Evolutionary conservation across 116 monocot species (phyloP).

Genomic region (Zostera marina): DNA sequence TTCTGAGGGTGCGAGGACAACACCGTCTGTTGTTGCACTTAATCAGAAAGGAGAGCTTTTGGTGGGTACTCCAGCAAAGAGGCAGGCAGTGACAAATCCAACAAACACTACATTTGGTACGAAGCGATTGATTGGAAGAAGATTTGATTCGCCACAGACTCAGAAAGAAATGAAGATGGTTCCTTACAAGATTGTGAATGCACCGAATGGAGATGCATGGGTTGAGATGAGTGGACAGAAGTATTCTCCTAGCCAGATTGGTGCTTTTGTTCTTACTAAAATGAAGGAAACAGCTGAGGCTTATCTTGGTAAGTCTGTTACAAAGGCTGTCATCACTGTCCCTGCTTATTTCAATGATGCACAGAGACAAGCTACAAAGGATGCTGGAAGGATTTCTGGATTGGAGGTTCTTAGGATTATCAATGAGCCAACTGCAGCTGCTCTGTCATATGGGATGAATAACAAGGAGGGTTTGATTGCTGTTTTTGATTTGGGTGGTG

Average conservation of each 20-base stretch:
- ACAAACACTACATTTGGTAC: constrained; percentile 24
- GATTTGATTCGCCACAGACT: constrained; percentile 31
- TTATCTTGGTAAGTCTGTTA: constrained; percentile 30
- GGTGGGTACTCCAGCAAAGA: constrained; percentile 30
- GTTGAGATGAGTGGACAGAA: constrained; percentile 30
- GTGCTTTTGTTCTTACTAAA: constrained; percentile 35
- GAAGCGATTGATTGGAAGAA: constrained; percentile 22
- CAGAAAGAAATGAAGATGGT: constrained; percentile 40
- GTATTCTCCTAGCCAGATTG: constrained; percentile 36
- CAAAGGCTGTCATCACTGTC: constrained; percentile 36
- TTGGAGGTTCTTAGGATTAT: constrained; percentile 31
- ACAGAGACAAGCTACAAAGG: constrained; percentile 32
- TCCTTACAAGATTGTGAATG: constrained; percentile 31
- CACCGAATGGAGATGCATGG: constrained; percentile 36
- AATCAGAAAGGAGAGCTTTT: constrained; percentile 33
- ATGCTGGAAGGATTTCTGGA: constrained; percentile 34
- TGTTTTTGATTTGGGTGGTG: constrained; percentile 39
- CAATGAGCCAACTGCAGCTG: constrained; percentile 38
- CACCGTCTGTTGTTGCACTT: constrained; percentile 27
- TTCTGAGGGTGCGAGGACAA: constrained; percentile 27
- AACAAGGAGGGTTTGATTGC: constrained; percentile 37
- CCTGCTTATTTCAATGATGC: constrained; percentile 43
- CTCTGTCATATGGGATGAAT: constrained; percentile 36
- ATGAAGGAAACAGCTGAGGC: constrained; percentile 41
- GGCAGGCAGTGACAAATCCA: constrained; percentile 31